Evolutionary conservation across 1,139 yeast genomes (phyloP).

Genomic region (Geotrichum histeridarum): DNA sequence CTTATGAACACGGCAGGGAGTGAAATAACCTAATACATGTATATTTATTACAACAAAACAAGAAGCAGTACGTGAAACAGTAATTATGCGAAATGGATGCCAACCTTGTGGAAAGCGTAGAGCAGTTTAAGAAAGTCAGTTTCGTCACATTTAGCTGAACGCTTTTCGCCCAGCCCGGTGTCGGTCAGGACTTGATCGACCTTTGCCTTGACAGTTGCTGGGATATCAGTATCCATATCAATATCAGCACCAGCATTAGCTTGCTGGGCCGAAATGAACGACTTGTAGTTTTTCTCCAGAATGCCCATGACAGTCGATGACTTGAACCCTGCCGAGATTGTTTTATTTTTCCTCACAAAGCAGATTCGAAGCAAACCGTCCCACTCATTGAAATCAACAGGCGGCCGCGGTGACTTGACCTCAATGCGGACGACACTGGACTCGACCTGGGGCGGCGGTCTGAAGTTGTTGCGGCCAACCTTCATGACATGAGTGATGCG

Average conservation of each 20-base stretch:
- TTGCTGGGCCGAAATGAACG: slow-evolving; percentile 55
- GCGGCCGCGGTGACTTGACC: slow-evolving; percentile 85
- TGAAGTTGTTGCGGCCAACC: slow-evolving; percentile 91
- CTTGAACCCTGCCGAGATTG: slow-evolving; percentile 89
- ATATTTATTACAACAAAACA: neutral
- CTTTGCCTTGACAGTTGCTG: slow-evolving; percentile 14
- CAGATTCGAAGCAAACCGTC: slow-evolving; percentile 88
- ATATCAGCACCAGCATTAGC: slow-evolving; percentile 9
- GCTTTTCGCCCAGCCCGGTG: slow-evolving; percentile 75
- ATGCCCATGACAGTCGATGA: slow-evolving; percentile 76
- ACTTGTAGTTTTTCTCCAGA: slow-evolving; percentile 80
- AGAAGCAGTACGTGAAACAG: neutral
- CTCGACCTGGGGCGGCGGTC: slow-evolving; percentile 99
- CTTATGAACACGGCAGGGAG: too few relatives aligned
- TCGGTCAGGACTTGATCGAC: slow-evolving; percentile 48
- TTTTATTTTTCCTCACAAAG: slow-evolving; percentile 88
- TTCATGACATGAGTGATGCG: slow-evolving; percentile 97
- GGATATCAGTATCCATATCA: slow-evolving; percentile 26
- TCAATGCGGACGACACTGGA: slow-evolving; percentile 93
- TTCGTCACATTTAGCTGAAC: slow-evolving; percentile 93
- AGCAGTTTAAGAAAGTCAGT: slow-evolving; percentile 82
- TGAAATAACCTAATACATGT: too few relatives aligned
- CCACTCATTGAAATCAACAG: slow-evolving; percentile 92
- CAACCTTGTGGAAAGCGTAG: slow-evolving; percentile 94
- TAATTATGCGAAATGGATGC: slow-evolving; percentile 85